These are phyloP conservation scores for Suillus tomentosus DNA, from an alignment of 768 basidiomycete species.

Conservation along the genomic window DNA sequence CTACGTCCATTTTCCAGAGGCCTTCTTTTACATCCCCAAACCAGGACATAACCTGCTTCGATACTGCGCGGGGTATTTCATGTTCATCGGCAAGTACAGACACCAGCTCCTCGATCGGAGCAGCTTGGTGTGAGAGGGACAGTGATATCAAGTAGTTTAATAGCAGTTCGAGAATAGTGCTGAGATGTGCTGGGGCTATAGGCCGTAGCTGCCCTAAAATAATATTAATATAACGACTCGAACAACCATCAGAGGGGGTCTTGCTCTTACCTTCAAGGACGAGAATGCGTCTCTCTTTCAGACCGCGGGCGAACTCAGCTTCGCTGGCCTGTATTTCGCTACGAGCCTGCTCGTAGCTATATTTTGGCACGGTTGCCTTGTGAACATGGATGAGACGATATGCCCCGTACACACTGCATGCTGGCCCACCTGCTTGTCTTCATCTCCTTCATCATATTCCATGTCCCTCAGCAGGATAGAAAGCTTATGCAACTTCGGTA, in stretches of 20 bases:
- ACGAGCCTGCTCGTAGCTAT: slow-evolving; percentile 57
- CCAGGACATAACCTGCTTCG: slow-evolving; percentile 76
- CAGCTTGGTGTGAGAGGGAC: slow-evolving; percentile 52
- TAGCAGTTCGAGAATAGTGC: slow-evolving; percentile 70
- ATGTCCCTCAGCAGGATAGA: slow-evolving; percentile 57
- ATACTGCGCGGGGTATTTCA: slow-evolving; percentile 62
- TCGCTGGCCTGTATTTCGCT: slow-evolving; percentile 82
- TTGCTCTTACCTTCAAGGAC: slow-evolving; percentile 59
- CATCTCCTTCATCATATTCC: slow-evolving; percentile 69
- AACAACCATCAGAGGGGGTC: background rate
- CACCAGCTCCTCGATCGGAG: slow-evolving; percentile 59
- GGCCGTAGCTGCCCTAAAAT: slow-evolving; percentile 68
- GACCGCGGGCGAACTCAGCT: slow-evolving; percentile 61
- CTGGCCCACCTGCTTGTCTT: slow-evolving; percentile 38
- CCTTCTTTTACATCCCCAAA: slow-evolving; percentile 65
- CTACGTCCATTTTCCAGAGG: slow-evolving; percentile 67
- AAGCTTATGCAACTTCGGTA: slow-evolving; percentile 77
- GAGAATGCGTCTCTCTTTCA: slow-evolving; percentile 72
- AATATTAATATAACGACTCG: slow-evolving; percentile 8
- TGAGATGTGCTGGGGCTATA: slow-evolving; percentile 66
- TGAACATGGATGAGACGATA: background rate
- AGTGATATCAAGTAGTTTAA: slow-evolving; percentile 74
- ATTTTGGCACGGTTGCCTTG: slow-evolving; percentile 45
- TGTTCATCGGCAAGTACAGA: slow-evolving; percentile 69
- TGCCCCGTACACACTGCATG: background rate